These are phyloP conservation scores for Ascochyta clinopodiicola DNA, from an alignment of 2,329 filamentous ascomycete genomes.

Conservation along the genomic window DNA sequence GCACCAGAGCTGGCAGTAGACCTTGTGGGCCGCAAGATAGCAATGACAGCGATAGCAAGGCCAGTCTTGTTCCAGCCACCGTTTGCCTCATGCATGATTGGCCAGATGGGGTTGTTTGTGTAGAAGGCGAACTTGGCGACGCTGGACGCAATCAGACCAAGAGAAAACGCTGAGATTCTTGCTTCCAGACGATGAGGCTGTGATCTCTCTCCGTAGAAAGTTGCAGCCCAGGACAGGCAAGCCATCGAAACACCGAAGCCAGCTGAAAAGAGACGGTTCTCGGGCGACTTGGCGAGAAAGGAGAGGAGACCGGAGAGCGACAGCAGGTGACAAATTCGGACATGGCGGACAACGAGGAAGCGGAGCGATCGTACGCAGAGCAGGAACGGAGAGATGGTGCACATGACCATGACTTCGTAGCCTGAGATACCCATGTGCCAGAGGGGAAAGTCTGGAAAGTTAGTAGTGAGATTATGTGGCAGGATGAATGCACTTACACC, in stretches of 20 bases:
- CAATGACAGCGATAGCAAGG: slow-evolving; percentile 75
- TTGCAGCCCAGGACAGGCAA: slow-evolving; percentile 83
- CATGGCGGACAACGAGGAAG: slow-evolving; percentile 70
- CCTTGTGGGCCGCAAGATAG: slow-evolving; percentile 77
- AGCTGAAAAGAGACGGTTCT: slow-evolving; percentile 78
- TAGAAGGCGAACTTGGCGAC: slow-evolving; percentile 90
- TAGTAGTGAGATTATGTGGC: slow-evolving; percentile 11
- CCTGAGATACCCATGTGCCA: slow-evolving; percentile 99
- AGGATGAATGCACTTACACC: slow-evolving; percentile 71
- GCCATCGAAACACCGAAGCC: slow-evolving; percentile 81
- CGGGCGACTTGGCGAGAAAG: slow-evolving; percentile 76
- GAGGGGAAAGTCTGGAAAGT: slow-evolving; percentile 78
- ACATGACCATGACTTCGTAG: slow-evolving; percentile 89
- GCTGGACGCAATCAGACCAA: slow-evolving; percentile 84
- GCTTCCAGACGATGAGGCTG: slow-evolving; percentile 80
- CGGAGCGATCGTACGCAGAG: slow-evolving; percentile 75
- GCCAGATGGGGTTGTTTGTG: slow-evolving; percentile 98
- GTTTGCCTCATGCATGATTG: slow-evolving; percentile 86
- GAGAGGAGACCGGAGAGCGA: slow-evolving; percentile 80
- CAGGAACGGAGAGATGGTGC: slow-evolving; percentile 79
- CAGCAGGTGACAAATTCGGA: slow-evolving; percentile 74
- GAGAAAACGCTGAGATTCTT: slow-evolving; percentile 78
- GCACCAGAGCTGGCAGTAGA: slow-evolving; percentile 57
- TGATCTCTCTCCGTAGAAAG: slow-evolving; percentile 77
- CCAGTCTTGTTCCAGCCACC: slow-evolving; percentile 92